A percentile compares a stretch with the other conserved stretches of the same genome.
Conservation (phyloP, 768 basidiomycete genomes). For the Boletus patriciae region DNA sequence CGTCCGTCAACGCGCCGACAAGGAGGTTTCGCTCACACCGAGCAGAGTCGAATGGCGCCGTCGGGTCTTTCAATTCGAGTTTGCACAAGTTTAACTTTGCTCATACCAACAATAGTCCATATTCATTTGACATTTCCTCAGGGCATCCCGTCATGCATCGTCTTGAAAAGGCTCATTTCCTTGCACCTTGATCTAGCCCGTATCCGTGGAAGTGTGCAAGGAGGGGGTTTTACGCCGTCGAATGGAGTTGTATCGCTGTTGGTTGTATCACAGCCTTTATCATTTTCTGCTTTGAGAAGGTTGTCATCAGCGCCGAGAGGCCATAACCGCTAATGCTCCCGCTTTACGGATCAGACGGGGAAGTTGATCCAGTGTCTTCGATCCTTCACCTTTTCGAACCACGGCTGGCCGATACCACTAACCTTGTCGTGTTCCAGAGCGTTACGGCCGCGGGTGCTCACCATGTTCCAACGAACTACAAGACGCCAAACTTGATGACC, state of each 20-base stretch:
- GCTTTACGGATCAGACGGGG: not conserved
- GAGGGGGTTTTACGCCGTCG: slow-evolving; percentile 32
- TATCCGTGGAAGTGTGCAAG: slow-evolving; percentile 35
- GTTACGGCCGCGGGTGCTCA: not conserved
- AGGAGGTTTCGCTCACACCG: too few species aligned
- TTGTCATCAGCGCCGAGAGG: not conserved
- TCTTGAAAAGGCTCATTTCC: slow-evolving; percentile 26
- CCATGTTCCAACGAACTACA: not conserved
- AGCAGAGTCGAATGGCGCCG: not conserved
- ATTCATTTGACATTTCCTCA: slow-evolving; percentile 17
- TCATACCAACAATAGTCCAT: not conserved
- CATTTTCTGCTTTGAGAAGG: not conserved
- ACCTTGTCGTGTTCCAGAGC: not conserved
- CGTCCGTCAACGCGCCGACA: not conserved
- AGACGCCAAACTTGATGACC: not conserved
- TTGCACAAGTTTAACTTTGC: not conserved
- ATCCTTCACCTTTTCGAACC: not conserved
- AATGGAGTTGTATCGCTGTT: slow-evolving; percentile 9
- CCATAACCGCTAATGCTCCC: not conserved
- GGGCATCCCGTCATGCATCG: slow-evolving; percentile 22
- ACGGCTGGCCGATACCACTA: not conserved
- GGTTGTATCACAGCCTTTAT: slow-evolving; percentile 4
- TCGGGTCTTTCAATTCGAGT: not conserved
- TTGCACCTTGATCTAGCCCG: slow-evolving; percentile 42
- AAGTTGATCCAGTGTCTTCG: not conserved